Evolutionary conservation across 1,284 basidiomycete species (phyloP), one percentile per base, ranked within the genome.

Genomic region (Papiliotrema terrestris): DNA sequence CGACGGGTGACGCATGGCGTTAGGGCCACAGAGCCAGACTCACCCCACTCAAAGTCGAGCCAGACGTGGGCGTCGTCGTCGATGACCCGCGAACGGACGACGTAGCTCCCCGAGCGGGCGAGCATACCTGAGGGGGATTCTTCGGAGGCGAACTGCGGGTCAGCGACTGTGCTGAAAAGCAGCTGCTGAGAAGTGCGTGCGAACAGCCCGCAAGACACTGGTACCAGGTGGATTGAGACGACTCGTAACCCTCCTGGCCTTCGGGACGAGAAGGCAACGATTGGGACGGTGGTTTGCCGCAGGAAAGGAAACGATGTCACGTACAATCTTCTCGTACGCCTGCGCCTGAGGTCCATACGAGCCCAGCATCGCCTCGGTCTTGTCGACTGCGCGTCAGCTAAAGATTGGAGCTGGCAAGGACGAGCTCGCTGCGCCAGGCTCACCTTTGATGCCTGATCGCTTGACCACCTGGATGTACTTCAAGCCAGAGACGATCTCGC

Each of bases 391-490:
- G 19, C 22, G 29, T 46, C 22, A 44, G 50, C 49, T 50, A 39
- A 11, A 25, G 8, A 11, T 23, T 22, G n/a, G n/a, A n/a, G n/a
- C n/a, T n/a, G n/a, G n/a, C n/a, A n/a, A n/a, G n/a, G n/a, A n/a
- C n/a, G n/a, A 23, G 26, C 22, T 14, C 13, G n/a, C 22, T 14
- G 32, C 9, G 9, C 25, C 14, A 45, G 46, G 26, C 71, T 54
- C 37, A 75, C 76, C 68, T 48, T 70, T 76, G 29, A 79, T 56
- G 14, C 75, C 75, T 1, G 71, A 56, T 8, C 77, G 68, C 68
- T 81, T 80, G 59, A 81, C 81, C 36, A 81, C 75, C 57, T 79
- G 79, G 25, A 83, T 67, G 65, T 81, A 83, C 56, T 78, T 77
- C 54, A 83, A 70, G 2, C 82, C 81, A 8, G 79, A 80, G 8